Evolutionary conservation across 208 protist species (phyloP), one percentile per base, ranked within the genome.

Genomic region (Leishmania amazonensis): DNA sequence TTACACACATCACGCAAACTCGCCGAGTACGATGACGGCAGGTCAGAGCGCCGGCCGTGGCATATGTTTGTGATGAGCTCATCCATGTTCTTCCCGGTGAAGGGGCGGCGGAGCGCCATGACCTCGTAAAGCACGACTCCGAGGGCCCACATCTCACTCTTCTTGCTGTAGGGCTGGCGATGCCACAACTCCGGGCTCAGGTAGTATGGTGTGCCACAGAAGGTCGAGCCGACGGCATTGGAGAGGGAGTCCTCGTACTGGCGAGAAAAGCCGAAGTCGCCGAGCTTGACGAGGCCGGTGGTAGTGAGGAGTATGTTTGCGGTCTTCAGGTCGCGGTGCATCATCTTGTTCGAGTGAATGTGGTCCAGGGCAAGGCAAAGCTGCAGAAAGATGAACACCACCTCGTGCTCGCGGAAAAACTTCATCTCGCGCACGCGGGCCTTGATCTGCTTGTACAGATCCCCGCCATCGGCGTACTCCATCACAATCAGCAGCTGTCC

Each of bases 81-180:
- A 74, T 94, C 90, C 87, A 97, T 93, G 86, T 95, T 98, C n/a
- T 87, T 87, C 53, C 93, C 93, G 42, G 87, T 88, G 83, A 98
- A 98, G 28, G 95, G 92, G 47, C 93, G 95, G 79, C 91, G 89
- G 21, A 96, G 83, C 5, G 91, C 90, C 81, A 96, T 95, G 28
- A 98, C 87, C 72, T 98, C 95, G 79, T 97, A 98, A 51, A 98
- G 85, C 42, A 97, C 88, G 1, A 94, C 91, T 13, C 95, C 95
- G 4, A 98, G 85, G 0, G 94, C 89, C 97, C 97, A 99, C 88
- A 98, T 96, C 80, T 99, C 97, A 53, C 86, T 90, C 86, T 98
- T 99, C 71, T 97, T 93, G 87, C 97, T 98, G 89, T 99, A 99
- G 62, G 93, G 92, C 83, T 94, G 90, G 45, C 95, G 88, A 64